Percentiles rank a stretch among this genome's conserved stretches.
These are phyloP conservation scores for Cercis canadensis DNA, from an alignment of 306 rosid species.

Conservation along the genomic window DNA sequence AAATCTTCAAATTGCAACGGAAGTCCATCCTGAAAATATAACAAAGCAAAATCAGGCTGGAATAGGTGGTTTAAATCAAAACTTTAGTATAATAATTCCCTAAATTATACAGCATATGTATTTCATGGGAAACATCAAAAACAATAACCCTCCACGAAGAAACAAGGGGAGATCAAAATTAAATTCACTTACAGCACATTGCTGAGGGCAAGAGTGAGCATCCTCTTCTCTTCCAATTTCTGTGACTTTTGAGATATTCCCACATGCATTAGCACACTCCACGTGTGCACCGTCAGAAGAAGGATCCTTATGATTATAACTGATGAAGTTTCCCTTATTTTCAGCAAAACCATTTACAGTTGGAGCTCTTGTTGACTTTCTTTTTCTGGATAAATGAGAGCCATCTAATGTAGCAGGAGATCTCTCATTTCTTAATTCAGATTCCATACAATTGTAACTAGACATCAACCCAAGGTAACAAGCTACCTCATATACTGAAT, in stretches of 20 bases:
- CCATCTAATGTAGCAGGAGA: constrained; percentile 53
- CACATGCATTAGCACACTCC: constrained; percentile 50
- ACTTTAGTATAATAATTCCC: constrained; percentile 23
- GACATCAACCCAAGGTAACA: constrained; percentile 81
- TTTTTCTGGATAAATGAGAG: constrained; percentile 66
- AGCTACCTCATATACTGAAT: constrained; percentile 94
- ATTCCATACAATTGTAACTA: constrained; percentile 58
- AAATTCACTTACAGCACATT: constrained; percentile 58
- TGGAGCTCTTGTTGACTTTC: constrained; percentile 57
- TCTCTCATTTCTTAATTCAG: constrained; percentile 66
- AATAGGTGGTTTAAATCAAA: constrained; percentile 29
- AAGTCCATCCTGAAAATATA: constrained; percentile 75
- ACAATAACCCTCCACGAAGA: constrained; percentile 18
- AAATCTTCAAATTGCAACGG: constrained; percentile 93
- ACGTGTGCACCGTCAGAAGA: constrained; percentile 50
- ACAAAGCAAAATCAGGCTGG: constrained; percentile 45
- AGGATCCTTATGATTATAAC: constrained; percentile 55
- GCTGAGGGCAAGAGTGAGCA: constrained; percentile 43
- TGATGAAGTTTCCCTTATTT: constrained; percentile 50
- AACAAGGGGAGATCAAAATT: constrained; percentile 34
- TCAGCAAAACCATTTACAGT: constrained; percentile 73
- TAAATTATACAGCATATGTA: neutral
- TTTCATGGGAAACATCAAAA: constrained; percentile 6
- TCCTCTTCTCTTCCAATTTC: constrained; percentile 55
- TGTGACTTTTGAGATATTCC: constrained; percentile 46